Evolutionary conservation across 2,329 filamentous ascomycete species (phyloP).

Genomic region (Emericellopsis atlantica): DNA sequence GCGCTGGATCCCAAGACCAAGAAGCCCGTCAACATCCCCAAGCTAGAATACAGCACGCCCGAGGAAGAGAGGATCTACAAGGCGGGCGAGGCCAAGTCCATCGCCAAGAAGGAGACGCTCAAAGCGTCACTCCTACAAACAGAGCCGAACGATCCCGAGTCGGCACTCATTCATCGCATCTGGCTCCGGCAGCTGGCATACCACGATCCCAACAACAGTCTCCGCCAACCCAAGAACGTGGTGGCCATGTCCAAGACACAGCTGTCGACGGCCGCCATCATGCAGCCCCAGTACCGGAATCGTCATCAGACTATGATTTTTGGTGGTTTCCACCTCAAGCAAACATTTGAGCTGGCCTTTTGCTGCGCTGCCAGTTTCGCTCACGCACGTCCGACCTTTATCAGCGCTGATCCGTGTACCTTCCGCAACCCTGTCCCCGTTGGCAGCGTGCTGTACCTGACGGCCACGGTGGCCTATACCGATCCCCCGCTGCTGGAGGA

Average conservation of each 20-base stretch:
- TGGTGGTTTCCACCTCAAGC: slow-evolving; percentile 16
- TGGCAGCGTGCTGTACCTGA: slow-evolving; percentile 14
- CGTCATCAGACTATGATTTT: slow-evolving; percentile 17
- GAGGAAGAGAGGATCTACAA: slow-evolving; percentile 14
- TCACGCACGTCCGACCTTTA: slow-evolving; percentile 15
- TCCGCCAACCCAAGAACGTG: slow-evolving; percentile 12
- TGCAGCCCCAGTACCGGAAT: slow-evolving; percentile 16
- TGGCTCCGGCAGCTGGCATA: slow-evolving; percentile 15
- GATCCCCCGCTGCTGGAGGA: slow-evolving; percentile 15
- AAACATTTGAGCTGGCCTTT: slow-evolving; percentile 16
- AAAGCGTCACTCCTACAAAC: slow-evolving; percentile 12
- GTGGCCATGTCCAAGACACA: slow-evolving; percentile 14
- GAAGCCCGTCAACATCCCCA: slow-evolving; percentile 12
- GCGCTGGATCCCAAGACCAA: slow-evolving; percentile 13
- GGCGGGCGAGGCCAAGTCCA: slow-evolving; percentile 12
- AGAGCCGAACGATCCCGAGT: slow-evolving; percentile 14
- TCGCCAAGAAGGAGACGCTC: slow-evolving; percentile 10
- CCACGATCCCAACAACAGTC: slow-evolving; percentile 12
- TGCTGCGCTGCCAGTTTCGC: slow-evolving; percentile 17
- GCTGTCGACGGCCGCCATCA: slow-evolving; percentile 13
- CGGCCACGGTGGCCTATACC: slow-evolving; percentile 14
- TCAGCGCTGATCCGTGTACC: slow-evolving; percentile 15
- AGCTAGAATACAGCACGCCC: slow-evolving; percentile 9
- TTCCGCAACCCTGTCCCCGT: slow-evolving; percentile 16
- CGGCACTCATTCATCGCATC: slow-evolving; percentile 14